Percentiles rank a stretch among this genome's conserved stretches.
These are phyloP conservation scores for Clarkia xantiana DNA, from an alignment of 345 rosid species.

Conservation along the genomic window DNA sequence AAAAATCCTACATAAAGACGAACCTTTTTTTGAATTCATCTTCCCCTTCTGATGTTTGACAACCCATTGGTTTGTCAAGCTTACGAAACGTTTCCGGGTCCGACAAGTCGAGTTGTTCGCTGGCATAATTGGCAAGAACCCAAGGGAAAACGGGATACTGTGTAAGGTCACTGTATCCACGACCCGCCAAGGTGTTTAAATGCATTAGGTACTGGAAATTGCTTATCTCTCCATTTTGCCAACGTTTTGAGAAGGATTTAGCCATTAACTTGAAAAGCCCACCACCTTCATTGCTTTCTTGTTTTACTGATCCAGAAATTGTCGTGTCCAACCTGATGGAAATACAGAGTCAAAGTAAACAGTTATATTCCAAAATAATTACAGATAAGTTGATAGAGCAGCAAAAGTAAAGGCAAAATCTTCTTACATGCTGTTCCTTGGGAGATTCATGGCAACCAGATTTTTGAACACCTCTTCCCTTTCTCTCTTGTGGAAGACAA, in stretches of 20 bases:
- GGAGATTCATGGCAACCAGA: constrained; percentile 90
- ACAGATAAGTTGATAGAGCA: constrained; percentile 13
- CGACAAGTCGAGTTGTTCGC: constrained; percentile 70
- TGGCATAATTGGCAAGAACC: constrained; percentile 93
- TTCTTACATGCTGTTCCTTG: constrained; percentile 77
- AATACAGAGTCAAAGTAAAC: too few relatives aligned
- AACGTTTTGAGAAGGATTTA: constrained; percentile 94
- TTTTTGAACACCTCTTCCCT: constrained; percentile 98
- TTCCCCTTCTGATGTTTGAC: constrained; percentile 95
- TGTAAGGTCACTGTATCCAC: constrained; percentile 98
- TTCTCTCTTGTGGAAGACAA: constrained; percentile 94
- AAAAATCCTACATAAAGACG: too few relatives aligned
- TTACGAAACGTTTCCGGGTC: constrained; percentile 80
- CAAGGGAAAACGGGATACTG: constrained; percentile 99
- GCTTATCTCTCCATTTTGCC: constrained; percentile 99
- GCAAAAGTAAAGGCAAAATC: neutral
- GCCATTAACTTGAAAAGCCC: constrained; percentile 88
- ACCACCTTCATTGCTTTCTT: constrained; percentile 84
- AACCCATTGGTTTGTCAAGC: constrained; percentile 98
- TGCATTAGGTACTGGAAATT: constrained; percentile 99
- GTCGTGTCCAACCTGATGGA: constrained; percentile 82
- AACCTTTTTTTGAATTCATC: constrained; percentile 96
- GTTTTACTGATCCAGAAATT: constrained; percentile 86
- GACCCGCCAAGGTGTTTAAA: constrained; percentile 96
- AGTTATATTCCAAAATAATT: too few relatives aligned